phyloP scores from a whole-genome alignment of 2,329 filamentous ascomycete species.

The Piedraia hortae region DNA sequence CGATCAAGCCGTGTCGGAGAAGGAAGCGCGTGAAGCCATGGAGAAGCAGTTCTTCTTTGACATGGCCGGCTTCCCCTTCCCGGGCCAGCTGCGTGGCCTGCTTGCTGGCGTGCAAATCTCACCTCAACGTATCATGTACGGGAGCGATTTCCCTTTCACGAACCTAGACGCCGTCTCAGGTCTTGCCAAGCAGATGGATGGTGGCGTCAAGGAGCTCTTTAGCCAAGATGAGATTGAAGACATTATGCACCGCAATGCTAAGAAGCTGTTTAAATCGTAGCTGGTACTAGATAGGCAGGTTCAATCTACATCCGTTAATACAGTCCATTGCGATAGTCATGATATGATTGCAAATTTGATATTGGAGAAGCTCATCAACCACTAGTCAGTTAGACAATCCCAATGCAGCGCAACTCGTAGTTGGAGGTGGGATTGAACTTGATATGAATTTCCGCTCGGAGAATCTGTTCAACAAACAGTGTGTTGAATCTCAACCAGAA shows the following conservation, averaged over 20 bases:
- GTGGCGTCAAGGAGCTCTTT: constrained; percentile 15
- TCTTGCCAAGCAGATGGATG: constrained; percentile 17
- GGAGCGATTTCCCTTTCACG: constrained; percentile 26
- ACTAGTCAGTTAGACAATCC: too few relatives aligned
- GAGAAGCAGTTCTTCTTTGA: constrained; percentile 24
- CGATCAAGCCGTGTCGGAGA: constrained; percentile 7
- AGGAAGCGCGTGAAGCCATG: constrained; percentile 11
- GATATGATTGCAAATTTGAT: too few relatives aligned
- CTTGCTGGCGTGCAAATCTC: constrained; percentile 15
- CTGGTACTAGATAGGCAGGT: too few relatives aligned
- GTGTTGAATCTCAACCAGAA: too few relatives aligned
- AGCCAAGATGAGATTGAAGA: constrained; percentile 11
- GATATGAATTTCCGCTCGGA: too few relatives aligned
- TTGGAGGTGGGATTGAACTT: too few relatives aligned
- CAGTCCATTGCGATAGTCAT: too few relatives aligned
- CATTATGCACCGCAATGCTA: constrained; percentile 16
- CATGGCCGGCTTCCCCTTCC: constrained; percentile 24
- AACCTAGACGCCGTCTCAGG: constrained; percentile 13
- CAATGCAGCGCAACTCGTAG: too few relatives aligned
- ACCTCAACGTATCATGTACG: constrained; percentile 22
- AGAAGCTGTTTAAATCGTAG: constrained; percentile 13
- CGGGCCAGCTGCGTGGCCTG: constrained; percentile 21
- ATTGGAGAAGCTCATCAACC: too few relatives aligned
- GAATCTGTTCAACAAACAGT: too few relatives aligned
- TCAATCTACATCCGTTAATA: too few relatives aligned